Conservation (phyloP, 2,329 filamentous ascomycete genomes). For the Blastomyces silverae region DNA sequence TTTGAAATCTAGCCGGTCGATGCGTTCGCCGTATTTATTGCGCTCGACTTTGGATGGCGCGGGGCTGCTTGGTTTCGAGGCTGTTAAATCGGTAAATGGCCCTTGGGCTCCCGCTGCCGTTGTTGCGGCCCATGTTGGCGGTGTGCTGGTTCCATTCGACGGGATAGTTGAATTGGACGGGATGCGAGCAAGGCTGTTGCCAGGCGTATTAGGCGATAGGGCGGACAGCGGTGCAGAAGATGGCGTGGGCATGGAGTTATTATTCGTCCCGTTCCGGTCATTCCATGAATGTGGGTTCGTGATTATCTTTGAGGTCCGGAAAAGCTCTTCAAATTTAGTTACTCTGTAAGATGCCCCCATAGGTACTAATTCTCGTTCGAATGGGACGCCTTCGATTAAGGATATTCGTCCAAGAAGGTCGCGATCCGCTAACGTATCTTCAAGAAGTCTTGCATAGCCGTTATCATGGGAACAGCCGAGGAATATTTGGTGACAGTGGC, state of each 20-base stretch:
- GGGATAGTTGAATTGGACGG: constrained; percentile 32
- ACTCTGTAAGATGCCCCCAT: constrained; percentile 45
- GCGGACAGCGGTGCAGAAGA: constrained; percentile 30
- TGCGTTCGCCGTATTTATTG: constrained; percentile 54
- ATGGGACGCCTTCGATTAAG: constrained; percentile 51
- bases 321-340: constrained; percentile 48
- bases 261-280: constrained; percentile 16
- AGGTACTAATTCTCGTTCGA: constrained; percentile 47
- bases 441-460: constrained; percentile 48
- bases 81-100: constrained; percentile 35
- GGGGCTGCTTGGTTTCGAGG: constrained; percentile 29
- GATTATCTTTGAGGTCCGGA: constrained; percentile 48
- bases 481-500: constrained; percentile 55
- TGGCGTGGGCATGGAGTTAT: constrained; percentile 19
- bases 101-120: constrained; percentile 35
- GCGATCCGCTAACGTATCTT: constrained; percentile 44
- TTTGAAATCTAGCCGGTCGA: constrained; percentile 49
- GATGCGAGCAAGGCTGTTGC: constrained; percentile 31
- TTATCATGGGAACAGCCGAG: constrained; percentile 54
- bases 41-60: constrained; percentile 43
- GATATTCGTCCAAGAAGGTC: constrained; percentile 46
- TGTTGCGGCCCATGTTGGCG: constrained; percentile 32
- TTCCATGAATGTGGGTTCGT: constrained; percentile 24
- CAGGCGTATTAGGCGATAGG: constrained; percentile 33
- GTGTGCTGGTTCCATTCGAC: constrained; percentile 21